A percentile compares a stretch with the other conserved stretches of the same genome.
Evolutionary conservation across 78 protist genomes (phyloP).

Genomic region (Dictyostelium capitatum): DNA sequence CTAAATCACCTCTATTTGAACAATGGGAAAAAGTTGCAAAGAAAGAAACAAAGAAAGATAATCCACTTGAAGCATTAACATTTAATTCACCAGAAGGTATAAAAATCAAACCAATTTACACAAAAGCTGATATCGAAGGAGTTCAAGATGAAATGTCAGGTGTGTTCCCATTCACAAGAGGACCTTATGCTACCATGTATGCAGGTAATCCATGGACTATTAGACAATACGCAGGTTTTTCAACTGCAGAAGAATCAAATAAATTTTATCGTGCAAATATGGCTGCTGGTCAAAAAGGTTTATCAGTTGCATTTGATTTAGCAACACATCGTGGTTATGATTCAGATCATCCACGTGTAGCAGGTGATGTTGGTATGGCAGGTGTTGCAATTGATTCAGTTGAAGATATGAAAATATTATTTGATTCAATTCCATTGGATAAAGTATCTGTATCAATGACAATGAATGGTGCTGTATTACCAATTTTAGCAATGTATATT

Average conservation of each 20-base stretch:
- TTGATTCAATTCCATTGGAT: conserved; percentile 65
- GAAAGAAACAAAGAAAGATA: conserved; percentile 85
- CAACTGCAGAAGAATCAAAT: conserved; percentile 98
- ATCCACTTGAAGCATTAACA: conserved; percentile 57
- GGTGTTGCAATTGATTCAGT: conserved; percentile 98
- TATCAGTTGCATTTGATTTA: conserved; percentile 98
- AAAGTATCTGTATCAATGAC: conserved; percentile 97
- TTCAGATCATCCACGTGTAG: conserved; percentile 96
- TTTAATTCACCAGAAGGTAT: conserved; percentile 79
- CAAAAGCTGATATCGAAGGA: conserved; percentile 60
- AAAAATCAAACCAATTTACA: conserved; percentile 92
- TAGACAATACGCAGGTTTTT: conserved; percentile 97
- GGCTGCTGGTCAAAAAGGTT: conserved; percentile 96
- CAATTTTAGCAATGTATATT: conserved; percentile 96
- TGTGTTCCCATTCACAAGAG: conserved; percentile 96
- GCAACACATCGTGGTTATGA: conserved; percentile 99
- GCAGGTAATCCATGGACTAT: conserved; percentile 97
- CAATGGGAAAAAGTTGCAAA: conserved; percentile 84
- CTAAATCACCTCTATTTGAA: background rate
- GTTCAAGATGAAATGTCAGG: conserved; percentile 90
- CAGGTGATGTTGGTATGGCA: conserved; percentile 99
- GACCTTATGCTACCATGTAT: conserved; percentile 98
- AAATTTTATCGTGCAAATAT: conserved; percentile 93
- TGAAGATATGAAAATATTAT: conserved; percentile 96
- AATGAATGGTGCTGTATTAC: conserved; percentile 99